phyloP scores from a whole-genome alignment of 1,284 basidiomycete species.

The Ganoderma resinaceum region DNA sequence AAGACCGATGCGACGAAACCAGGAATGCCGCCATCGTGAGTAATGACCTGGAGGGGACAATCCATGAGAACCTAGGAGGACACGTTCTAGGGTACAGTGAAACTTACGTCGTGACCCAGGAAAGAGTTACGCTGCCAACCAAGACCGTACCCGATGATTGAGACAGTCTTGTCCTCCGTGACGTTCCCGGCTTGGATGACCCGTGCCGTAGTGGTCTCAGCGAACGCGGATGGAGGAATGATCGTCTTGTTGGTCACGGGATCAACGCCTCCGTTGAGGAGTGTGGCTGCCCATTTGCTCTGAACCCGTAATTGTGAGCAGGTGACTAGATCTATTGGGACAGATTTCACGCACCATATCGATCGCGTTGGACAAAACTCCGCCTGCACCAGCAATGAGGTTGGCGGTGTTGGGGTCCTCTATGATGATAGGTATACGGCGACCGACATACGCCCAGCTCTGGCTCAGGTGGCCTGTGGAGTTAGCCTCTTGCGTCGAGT shows the following conservation, averaged over 20 bases:
- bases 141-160: slow-evolving; percentile 36
- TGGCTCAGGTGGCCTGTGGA: slow-evolving; percentile 13
- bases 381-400: slow-evolving; percentile 40
- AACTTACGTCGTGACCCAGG: slow-evolving; percentile 24
- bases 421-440: slow-evolving; percentile 10
- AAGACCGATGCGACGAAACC: slow-evolving; percentile 48
- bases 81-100: not conserved
- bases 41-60: slow-evolving; percentile 24
- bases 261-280: slow-evolving; percentile 37
- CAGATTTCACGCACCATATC: slow-evolving; percentile 31
- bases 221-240: slow-evolving; percentile 31
- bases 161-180: slow-evolving; percentile 11
- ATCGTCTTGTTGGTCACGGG: slow-evolving; percentile 35
- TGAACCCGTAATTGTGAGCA: slow-evolving; percentile 15
- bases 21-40: slow-evolving; percentile 33
- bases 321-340: not conserved
- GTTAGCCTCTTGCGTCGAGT: slow-evolving; percentile 4
- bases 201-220: slow-evolving; percentile 37
- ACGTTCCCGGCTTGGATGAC: slow-evolving; percentile 24
- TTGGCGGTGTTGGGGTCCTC: not conserved
- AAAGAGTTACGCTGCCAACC: slow-evolving; percentile 36
- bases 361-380: slow-evolving; percentile 40
- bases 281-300: slow-evolving; percentile 39
- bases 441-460: slow-evolving; percentile 3
- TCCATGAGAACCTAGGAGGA: not conserved